These are phyloP conservation scores for Geoglossum cookeanum DNA, from an alignment of 2,329 filamentous ascomycete species.

Conservation along the genomic window DNA sequence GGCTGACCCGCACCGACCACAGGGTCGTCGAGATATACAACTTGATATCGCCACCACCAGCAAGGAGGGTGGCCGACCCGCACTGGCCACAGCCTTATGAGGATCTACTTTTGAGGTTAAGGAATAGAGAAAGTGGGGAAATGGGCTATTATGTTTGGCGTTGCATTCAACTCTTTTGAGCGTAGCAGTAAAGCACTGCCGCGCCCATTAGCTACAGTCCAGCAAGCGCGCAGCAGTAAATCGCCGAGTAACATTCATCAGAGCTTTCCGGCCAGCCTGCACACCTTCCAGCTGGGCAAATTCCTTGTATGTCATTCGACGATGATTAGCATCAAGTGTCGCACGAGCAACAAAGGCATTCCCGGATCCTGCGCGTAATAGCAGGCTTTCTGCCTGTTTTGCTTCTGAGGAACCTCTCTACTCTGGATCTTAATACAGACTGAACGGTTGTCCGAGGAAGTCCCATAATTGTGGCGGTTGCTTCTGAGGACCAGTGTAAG, in stretches of 20 bases:
- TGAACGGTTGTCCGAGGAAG: neutral
- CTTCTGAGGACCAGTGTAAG: neutral
- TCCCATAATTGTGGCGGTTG: neutral
- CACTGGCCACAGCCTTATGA: too few relatives aligned
- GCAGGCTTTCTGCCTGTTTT: neutral
- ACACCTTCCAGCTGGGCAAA: conserved; percentile 8
- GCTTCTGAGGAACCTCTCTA: neutral
- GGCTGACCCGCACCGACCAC: neutral
- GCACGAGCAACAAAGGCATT: neutral
- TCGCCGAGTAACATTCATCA: too few relatives aligned
- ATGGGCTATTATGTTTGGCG: too few relatives aligned
- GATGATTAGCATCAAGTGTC: neutral
- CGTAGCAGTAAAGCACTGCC: too few relatives aligned
- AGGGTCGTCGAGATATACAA: neutral
- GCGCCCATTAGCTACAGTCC: too few relatives aligned
- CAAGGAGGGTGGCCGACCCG: too few relatives aligned
- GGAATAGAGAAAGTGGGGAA: too few relatives aligned
- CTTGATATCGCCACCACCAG: too few relatives aligned
- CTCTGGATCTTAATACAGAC: neutral
- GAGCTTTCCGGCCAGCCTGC: conserved; percentile 6
- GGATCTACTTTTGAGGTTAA: too few relatives aligned
- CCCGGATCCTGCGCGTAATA: neutral
- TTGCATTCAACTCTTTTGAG: too few relatives aligned
- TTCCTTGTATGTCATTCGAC: conserved; percentile 4
- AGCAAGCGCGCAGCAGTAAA: too few relatives aligned